Base-by-base conservation (phyloP, 768 basidiomycete genomes). In the Suillus placidus region DNA sequence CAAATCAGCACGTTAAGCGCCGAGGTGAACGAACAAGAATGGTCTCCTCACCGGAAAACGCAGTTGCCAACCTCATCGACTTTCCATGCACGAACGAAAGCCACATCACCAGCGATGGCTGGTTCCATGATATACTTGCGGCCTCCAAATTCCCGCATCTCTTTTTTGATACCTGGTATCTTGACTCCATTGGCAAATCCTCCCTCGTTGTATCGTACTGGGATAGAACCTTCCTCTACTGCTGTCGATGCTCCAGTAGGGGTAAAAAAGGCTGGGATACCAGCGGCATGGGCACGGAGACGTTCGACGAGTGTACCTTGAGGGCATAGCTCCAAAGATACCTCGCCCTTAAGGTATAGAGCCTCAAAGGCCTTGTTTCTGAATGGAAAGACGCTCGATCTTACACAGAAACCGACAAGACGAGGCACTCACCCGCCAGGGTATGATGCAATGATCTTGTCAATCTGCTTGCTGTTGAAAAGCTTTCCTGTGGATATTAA, bases 181-280 rank as follows among this genome's bases (percentile, higher is more conserved):
- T 87, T 85, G 58, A 96, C 82, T 45, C 92, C 91, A 6, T 85
- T 84, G 30, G 83, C 79, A 62, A 87, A 82, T 26, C 93, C 92
- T 23, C 91, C 92, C 30, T 85, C 81, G 60, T 91, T 89, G 76
- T 93, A 94, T 26, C 89, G 85, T 69, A 90, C 84, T 37, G 94
- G 91, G 71, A 95, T 93, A 3, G 84, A 77, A 2, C 94, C 94
- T 56, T 87, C 80, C 76, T 95, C 92, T 3, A 94, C 86, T 3
- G 92, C 92, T n/a, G 94, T 95, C n/a, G 85, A 85, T 8, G 93
- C 92, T 18, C 95, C 95, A 0, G 94, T 95, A 13, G 94, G 95
- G 5, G 93, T 97, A 78, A 83, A 96, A 82, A 97, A 95, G n/a
- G 91, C 94, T 16, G 95, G 94, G 66, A 95, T 94, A 61, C 95